Evolutionary conservation across 2,329 filamentous ascomycete species (phyloP).

Genomic region (Trichoderma sp.): DNA sequence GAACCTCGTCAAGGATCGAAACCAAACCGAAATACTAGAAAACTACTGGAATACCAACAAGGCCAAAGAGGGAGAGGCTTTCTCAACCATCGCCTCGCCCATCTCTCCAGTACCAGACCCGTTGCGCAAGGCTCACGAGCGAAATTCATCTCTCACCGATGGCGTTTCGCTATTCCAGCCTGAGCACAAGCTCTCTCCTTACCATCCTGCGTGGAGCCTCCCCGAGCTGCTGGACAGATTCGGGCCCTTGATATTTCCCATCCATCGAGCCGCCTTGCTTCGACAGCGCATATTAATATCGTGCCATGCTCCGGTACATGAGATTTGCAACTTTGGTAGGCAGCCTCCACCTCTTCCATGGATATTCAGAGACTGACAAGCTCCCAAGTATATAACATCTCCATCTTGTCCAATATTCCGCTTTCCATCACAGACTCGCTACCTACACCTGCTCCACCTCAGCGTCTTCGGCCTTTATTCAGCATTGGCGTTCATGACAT

Average conservation of each 20-base stretch:
- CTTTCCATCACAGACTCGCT: constrained; percentile 70
- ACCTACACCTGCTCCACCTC: constrained; percentile 60
- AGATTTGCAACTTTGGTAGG: constrained; percentile 83
- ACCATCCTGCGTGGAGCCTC: constrained; percentile 86
- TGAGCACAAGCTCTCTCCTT: constrained; percentile 69
- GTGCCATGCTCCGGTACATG: constrained; percentile 80
- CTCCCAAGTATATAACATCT: constrained; percentile 82
- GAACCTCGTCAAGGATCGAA: constrained; percentile 64
- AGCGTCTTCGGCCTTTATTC: constrained; percentile 81
- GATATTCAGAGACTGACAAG: not conserved
- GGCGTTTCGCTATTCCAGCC: constrained; percentile 59
- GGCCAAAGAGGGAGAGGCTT: constrained; percentile 40
- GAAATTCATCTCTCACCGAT: constrained; percentile 64
- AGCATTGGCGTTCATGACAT: constrained; percentile 94
- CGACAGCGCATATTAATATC: constrained; percentile 88
- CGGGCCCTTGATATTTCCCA: constrained; percentile 87
- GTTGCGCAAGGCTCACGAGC: constrained; percentile 47
- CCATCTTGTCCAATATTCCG: constrained; percentile 88
- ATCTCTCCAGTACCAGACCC: constrained; percentile 34
- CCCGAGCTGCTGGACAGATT: constrained; percentile 76
- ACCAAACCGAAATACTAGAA: constrained; percentile 65
- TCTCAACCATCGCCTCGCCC: constrained; percentile 44
- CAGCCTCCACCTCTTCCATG: constrained; percentile 30
- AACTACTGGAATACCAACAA: constrained; percentile 72
- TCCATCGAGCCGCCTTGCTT: constrained; percentile 83